Evolutionary conservation across 2,329 filamentous ascomycete species (phyloP), one percentile per base, ranked within the genome.

Genomic region (Monilinia fructicola): DNA sequence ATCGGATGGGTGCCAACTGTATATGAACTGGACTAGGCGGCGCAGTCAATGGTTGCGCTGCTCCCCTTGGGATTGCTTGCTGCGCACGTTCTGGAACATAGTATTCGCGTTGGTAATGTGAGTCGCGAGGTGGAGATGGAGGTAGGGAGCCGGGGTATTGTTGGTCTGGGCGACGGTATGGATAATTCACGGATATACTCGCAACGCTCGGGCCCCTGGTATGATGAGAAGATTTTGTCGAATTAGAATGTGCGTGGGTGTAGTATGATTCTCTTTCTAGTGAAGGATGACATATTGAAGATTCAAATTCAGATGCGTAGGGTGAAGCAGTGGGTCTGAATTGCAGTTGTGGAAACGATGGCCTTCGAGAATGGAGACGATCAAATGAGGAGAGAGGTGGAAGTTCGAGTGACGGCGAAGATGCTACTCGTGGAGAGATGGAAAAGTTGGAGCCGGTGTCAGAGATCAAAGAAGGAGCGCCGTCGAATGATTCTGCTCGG

Each of bases 381-480:
- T 68, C 38, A 54, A 67, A 71, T 11, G 64, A 64, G 26, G 66
- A 67, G 16, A 77, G 69, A 23, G 75, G 75, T 53, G 75, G 74
- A 10, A 77, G 71, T 46, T 75, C 75, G 55, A 75, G 65, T 12
- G 70, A 65, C 1, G 76, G 75, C 12, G 76, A 76, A 4, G 70
- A 69, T 28, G 72, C 71, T 28, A 75, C 60, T 2, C 73, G 70
- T 21, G 86, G 85, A 14, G 87, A 89, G 40, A 83, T 83, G 4
- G 87, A 87, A 74, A 86, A 85, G 66, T 84, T 82, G 1, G 87
- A 89, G 69, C 84, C 84, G 38, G 81, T 80, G 76, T 95, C 91
- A 0, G 90, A 92, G 60, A 91, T 82, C 69, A 92, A 82, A 1
- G 89, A 90, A 9, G 89, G 89, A 5, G 87, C 85, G 40, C 82